Base-by-base conservation (phyloP, 306 rosid genomes). In the Quercus engelmannii region DNA sequence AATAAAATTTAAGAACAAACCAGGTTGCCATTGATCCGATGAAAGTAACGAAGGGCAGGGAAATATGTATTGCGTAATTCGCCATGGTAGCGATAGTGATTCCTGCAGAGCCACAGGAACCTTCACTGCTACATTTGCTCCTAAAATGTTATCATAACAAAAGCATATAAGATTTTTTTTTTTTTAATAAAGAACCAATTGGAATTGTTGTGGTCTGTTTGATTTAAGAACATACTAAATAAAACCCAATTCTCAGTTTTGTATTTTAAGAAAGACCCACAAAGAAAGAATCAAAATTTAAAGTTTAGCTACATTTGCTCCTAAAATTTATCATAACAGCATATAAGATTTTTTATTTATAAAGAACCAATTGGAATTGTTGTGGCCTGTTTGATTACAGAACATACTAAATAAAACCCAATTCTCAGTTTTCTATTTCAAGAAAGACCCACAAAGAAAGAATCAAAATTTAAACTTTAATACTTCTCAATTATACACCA, bases 31-130 rank as follows among this genome's bases (percentile, higher is more conserved):
- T 20, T 64, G 76, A 76, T 79, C 80, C 6, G 70, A 80, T 0
- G 55, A 14, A 33, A 61, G 74, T 12, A 59, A 74, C 1, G 49
- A 70, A 75, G 73, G 75, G 57, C 35, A 69, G 26, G 54, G 78
- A 73, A 58, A 65, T 43, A 65, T 46, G 56, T 78, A 81, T 56
- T 19, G 74, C n/a, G 7, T 63, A 5, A 76, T 74, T 21, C 78
- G 76, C 81, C 85, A 80, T 30, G 81, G 85, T 56, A 78, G 83
- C 31, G 10, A 65, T 5, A 52, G 2, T 11, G 83, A 78, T 80
- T 89, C 89, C 6, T 61, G 79, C 74, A 81, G 73, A 10, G 84
- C 69, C 35, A 33, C 63, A 58, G 89, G 84, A 58, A 88, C 4
- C 33, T 88, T 80, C 61, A 80, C 84, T 1, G 67, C 70, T 10